phyloP scores from a whole-genome alignment of 257 asterid species.

The Plantago ovata region DNA sequence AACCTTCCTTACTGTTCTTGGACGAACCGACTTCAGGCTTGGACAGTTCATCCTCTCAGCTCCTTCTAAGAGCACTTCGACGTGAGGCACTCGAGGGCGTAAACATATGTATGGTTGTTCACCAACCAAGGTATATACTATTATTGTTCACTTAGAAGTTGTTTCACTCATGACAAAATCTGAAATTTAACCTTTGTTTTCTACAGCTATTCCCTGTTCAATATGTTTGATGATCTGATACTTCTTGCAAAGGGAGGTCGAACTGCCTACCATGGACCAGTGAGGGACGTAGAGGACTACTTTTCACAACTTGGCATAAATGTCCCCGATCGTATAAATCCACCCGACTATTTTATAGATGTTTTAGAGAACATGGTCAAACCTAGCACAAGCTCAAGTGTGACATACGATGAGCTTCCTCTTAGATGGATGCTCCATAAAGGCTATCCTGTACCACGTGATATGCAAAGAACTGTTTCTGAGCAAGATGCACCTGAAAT shows the following conservation, averaged over 20 bases:
- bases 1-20: slow-evolving; percentile 84
- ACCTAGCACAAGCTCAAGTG: slow-evolving; percentile 46
- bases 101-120: slow-evolving; percentile 91
- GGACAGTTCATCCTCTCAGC: slow-evolving; percentile 95
- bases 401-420: slow-evolving; percentile 71
- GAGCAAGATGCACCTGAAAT: slow-evolving; percentile 17
- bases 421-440: slow-evolving; percentile 86
- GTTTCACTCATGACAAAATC: background rate
- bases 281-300: slow-evolving; percentile 78
- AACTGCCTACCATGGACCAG: slow-evolving; percentile 79
- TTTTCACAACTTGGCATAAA: slow-evolving; percentile 53
- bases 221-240: slow-evolving; percentile 85
- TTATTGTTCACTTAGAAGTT: background rate
- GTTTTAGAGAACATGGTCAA: slow-evolving; percentile 84
- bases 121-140: slow-evolving; percentile 84
- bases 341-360: slow-evolving; percentile 86
- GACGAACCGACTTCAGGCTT: slow-evolving; percentile 96
- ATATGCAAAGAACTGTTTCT: slow-evolving; percentile 46
- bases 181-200: slow-evolving; percentile 19
- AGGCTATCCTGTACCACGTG: slow-evolving; percentile 69
- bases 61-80: slow-evolving; percentile 84
- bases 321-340: slow-evolving; percentile 90
- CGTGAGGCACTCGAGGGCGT: slow-evolving; percentile 97
- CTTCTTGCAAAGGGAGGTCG: slow-evolving; percentile 96
- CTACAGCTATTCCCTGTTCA: slow-evolving; percentile 82